Base-by-base conservation (phyloP, 495 filamentous ascomycete genomes). In the Daldinia decipiens region DNA sequence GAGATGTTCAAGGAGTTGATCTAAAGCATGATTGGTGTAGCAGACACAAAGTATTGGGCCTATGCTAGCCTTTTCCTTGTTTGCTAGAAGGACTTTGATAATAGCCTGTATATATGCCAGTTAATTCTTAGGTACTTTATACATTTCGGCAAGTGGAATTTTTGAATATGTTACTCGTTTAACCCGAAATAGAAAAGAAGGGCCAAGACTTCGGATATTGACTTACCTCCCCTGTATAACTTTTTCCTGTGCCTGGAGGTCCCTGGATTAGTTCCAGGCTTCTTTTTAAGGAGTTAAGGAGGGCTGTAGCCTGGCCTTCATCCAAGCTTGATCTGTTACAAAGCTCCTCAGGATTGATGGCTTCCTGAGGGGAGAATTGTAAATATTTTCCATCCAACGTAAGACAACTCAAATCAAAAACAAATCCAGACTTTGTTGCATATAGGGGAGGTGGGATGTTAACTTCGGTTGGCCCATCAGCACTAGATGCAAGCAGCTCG, bases 211-310 rank as follows among this genome's bases (percentile, higher is more conserved):
- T 21, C 9, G 5, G 6, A 5, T 53, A 31, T 15, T 53, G 4
- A 24, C 43, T 66, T 57, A 71, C 68, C 57, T 71, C 83, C 3
- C 87, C 89, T 0, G 84, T 86, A 63, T 83, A 91, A 38, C 81
- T 86, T 74, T 96, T 95, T 1, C 93, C 92, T 1, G 92, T 94
- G 0, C 93, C 92, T 5, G 92, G 93, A 0, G 93, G 93, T 0
- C 92, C 93, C 82, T 95, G 91, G 19, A 94, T 91, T 0, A 93
- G 78, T 5, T 87, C 86, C 19, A 93, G 69, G 2, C 80, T 78
- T 11, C 84, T 81, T 3, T 79, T 83, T 3, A 95, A 79, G 5
- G 87, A 80, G 24, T 83, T 76, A 3, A 90, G 72, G 11, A 92
- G 71, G 1, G 89, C 86, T 0, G 70, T 54, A 13, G 83, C 83